Evolutionary conservation across 164 flowering plant species (phyloP), one percentile per base, ranked within the genome.

Genomic region (Macadamia integrifolia): DNA sequence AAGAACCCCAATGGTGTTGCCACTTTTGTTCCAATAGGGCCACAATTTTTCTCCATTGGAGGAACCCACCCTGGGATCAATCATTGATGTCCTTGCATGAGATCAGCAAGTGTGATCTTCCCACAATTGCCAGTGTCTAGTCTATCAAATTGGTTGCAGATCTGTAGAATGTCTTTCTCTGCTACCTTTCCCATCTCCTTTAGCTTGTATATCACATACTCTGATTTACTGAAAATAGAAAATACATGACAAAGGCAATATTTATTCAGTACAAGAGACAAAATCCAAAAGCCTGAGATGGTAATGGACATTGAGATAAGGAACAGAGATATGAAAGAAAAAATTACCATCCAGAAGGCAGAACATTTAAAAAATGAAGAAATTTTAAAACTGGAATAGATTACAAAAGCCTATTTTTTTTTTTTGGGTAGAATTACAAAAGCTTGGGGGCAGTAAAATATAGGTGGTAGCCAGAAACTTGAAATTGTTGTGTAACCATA

Each of bases 191-290:
- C 88, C 91, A 89, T 87, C 80, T 87, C 92, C 79, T 87, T 89
- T 13, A 89, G 86, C 82, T 89, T 89, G 84, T 86, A 87, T 65
- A 89, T 82, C 13, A 85, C 96, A 77, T 79, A 90, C 70, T 89
- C 92, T 31, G 96, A 84, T 75, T 88, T 89, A 58, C 96, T 89
- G 83, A 81, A 53, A 14, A 17, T 11, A 53, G 3, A 14, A 76
- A 14, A 1, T 9, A 1, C 67, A 68, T 69, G 9, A 3, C 28
- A 60, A 0, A 60, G 40, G 66, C 42, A 48, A 43, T n/a, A 60
- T 61, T 64, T 46, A 9, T 49, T 48, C 65, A 58, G 46, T 58
- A 23, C 53, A 15, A 2, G 46, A 11, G 12, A 66, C 1, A 35
- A 66, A 53, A 12, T 35, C 40, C 40, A 31, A 17, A 28, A 10